phyloP scores from a whole-genome alignment of 1,139 yeast species.

The Zygosaccharomyces sapae region DNA sequence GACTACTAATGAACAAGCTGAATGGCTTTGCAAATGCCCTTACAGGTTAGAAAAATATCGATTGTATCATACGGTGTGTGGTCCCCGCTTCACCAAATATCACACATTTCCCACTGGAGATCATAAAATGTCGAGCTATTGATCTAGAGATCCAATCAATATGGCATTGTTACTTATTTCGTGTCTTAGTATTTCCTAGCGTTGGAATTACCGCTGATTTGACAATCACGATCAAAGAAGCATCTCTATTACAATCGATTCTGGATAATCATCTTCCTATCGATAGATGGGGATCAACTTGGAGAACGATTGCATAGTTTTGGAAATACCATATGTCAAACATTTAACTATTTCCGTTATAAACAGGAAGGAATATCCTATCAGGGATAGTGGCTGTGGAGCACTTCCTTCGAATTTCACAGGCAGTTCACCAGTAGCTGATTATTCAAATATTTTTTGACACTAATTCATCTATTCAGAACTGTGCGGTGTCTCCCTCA shows the following conservation, averaged over 20 bases:
- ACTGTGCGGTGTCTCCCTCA: constrained; percentile 26
- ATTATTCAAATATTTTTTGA: constrained; percentile 11
- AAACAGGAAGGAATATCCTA: neutral
- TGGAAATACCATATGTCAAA: constrained; percentile 14
- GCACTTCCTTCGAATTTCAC: neutral
- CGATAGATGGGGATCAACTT: constrained; percentile 10
- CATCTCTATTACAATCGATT: constrained; percentile 14
- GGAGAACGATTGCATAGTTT: constrained; percentile 13
- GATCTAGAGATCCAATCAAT: constrained; percentile 14
- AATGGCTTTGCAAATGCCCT: constrained; percentile 25
- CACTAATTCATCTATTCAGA: constrained; percentile 7
- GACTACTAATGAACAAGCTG: constrained; percentile 18
- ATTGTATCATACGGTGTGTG: constrained; percentile 10
- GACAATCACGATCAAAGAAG: constrained; percentile 15
- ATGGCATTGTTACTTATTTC: constrained; percentile 20
- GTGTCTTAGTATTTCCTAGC: constrained; percentile 18
- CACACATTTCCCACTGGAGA: constrained; percentile 2
- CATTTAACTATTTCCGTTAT: constrained; percentile 14
- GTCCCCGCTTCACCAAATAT: constrained; percentile 12
- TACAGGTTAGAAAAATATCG: constrained; percentile 14
- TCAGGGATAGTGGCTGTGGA: neutral
- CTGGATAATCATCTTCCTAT: constrained; percentile 7
- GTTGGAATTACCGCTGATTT: constrained; percentile 7
- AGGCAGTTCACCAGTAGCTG: neutral
- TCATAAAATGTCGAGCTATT: constrained; percentile 3